Base-by-base conservation (phyloP, 306 rosid genomes). In the Cicer chorassanicum region DNA sequence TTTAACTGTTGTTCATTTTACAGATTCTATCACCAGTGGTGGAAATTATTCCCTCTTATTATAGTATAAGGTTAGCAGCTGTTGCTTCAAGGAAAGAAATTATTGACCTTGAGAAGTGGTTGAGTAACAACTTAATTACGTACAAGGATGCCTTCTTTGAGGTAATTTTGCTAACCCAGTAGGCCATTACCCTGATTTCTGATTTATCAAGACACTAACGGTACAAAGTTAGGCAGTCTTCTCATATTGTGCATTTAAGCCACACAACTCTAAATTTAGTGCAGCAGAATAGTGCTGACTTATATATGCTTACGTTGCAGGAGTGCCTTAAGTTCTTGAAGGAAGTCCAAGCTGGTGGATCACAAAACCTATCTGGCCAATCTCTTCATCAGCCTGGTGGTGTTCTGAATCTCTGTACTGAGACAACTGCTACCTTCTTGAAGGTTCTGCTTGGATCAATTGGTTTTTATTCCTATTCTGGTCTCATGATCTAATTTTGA, bases 41-140 rank as follows among this genome's bases (percentile, higher is more conserved):
- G 72, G 98, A 92, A 56, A 77, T 84, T 80, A 74, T 86, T 70
- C 98, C 99, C 80, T 86, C 85, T 81, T 73, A 89, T 70, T 86
- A 82, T 74, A 68, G 97, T 73, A 86, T 95, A 78, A 90, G 89
- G 85, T 80, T 95, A 83, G 99, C 98, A 7, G 88, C 96, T 76
- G 84, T 89, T 78, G 99, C 99, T 76, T 89, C 90, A 16, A 84
- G 87, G 76, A 90, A 89, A 87, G 96, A 90, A 77, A 83, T 74
- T 81, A 53, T 92, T 76, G 98, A 95, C 80, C 93, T 95, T 34
- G 98, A 90, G 89, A 89, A 88, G 83, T 95, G 99, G 99, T 68
- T 92, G 89, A 83, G 77, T 78, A 82, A 71, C 81, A 90, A 86
- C 74, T 81, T 95, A 60, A 85, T 76, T 81, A 59, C 83, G 0